These are phyloP conservation scores for Leishmania tarentolae DNA, from an alignment of 208 protist species.

Conservation along the genomic window DNA sequence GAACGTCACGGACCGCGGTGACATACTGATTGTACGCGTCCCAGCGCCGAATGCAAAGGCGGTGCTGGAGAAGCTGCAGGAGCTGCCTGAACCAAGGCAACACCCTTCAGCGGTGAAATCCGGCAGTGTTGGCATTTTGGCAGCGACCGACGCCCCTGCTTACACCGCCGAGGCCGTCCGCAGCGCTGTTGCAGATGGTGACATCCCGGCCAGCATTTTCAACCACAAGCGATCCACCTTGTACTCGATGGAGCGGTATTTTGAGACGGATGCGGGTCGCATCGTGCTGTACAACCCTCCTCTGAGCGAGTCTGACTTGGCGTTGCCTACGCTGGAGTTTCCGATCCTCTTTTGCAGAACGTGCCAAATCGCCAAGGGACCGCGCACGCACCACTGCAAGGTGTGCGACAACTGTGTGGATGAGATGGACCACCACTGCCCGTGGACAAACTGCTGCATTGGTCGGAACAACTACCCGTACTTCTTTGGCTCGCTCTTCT, in stretches of 20 bases:
- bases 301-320: constrained; percentile 29
- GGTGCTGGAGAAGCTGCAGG: constrained; percentile 34
- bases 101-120: not conserved
- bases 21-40: constrained; percentile 43
- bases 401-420: constrained; percentile 68
- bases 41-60: constrained; percentile 47
- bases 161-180: constrained; percentile 22
- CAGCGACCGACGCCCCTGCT: not conserved
- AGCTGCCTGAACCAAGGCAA: constrained; percentile 3
- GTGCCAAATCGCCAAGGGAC: constrained; percentile 49
- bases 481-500: constrained; percentile 46
- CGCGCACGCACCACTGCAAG: constrained; percentile 65
- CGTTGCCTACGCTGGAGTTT: constrained; percentile 43
- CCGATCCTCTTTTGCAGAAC: constrained; percentile 54
- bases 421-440: constrained; percentile 70
- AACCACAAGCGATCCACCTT: constrained; percentile 33
- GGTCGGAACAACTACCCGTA: constrained; percentile 64
- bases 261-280: constrained; percentile 37
- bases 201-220: constrained; percentile 29
- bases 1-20: constrained; percentile 35
- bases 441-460: constrained; percentile 68
- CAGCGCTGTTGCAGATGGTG: constrained; percentile 22
- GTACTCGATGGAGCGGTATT: constrained; percentile 41
- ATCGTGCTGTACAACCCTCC: constrained; percentile 37
- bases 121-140: not conserved